Conservation (phyloP, 2,329 filamentous ascomycete species). For the Penicillium sp. region DNA sequence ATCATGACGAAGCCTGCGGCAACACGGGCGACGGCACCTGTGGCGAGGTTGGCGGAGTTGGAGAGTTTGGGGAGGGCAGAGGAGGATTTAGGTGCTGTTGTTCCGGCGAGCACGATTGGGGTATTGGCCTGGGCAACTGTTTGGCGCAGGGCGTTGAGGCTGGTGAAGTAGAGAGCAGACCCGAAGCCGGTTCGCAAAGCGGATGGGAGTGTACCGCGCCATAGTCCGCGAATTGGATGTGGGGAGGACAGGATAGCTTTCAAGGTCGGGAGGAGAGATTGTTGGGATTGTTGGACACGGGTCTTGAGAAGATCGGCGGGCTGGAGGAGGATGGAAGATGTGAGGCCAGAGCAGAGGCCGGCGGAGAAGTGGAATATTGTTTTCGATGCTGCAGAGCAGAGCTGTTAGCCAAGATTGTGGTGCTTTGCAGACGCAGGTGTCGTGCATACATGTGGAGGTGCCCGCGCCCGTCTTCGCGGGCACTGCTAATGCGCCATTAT, state of each 20-base stretch:
- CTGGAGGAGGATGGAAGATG: conserved; percentile 86
- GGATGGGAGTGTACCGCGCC: conserved; percentile 89
- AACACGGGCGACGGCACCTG: conserved; percentile 79
- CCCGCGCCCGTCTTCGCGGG: conserved; percentile 28
- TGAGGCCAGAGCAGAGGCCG: conserved; percentile 80
- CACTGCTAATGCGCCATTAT: conserved; percentile 29
- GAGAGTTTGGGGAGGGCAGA: conserved; percentile 78
- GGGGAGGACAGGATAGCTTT: conserved; percentile 66
- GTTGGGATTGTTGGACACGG: conserved; percentile 80
- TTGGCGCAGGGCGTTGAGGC: conserved; percentile 79
- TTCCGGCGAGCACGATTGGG: conserved; percentile 39
- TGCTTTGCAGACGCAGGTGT: background rate
- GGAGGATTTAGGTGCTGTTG: conserved; percentile 47
- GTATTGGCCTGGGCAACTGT: conserved; percentile 51
- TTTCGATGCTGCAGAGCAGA: conserved; percentile 35
- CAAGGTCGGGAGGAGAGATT: conserved; percentile 64
- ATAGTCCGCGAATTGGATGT: conserved; percentile 70
- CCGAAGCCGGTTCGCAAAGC: conserved; percentile 92
- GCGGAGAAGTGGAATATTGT: conserved; percentile 78
- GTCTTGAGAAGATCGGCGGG: conserved; percentile 96
- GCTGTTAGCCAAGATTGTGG: background rate
- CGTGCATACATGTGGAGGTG: conserved; percentile 30
- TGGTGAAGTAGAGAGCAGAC: conserved; percentile 89
- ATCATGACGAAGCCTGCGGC: conserved; percentile 88
- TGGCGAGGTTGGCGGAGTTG: conserved; percentile 78